These are phyloP conservation scores for Auricularia sp. DNA, from an alignment of 768 basidiomycete species.

Conservation along the genomic window DNA sequence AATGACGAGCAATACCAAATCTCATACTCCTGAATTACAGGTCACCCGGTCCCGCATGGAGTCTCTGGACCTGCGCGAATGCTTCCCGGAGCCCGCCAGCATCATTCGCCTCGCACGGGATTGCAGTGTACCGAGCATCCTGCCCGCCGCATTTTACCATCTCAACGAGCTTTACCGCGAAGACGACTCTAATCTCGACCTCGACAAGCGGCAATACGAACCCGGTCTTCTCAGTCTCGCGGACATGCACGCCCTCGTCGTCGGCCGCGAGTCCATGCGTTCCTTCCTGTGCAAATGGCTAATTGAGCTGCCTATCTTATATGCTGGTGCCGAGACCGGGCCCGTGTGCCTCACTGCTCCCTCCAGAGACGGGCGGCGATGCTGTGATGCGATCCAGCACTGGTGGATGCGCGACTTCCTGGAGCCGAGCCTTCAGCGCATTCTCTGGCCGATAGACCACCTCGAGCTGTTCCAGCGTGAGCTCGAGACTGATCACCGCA, in stretches of 20 bases:
- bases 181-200: not conserved
- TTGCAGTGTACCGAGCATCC: conserved; percentile 2
- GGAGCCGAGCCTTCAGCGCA: not conserved
- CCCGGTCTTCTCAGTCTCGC: not conserved
- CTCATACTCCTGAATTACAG: not conserved
- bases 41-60: not conserved
- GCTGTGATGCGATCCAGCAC: not conserved
- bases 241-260: not conserved
- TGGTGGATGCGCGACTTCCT: conserved; percentile 1
- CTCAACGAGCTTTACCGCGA: not conserved
- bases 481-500: not conserved
- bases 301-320: not conserved
- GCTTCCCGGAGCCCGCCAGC: not conserved
- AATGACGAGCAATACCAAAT: not conserved
- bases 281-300: not conserved
- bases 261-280: not conserved
- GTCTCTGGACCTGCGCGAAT: not conserved
- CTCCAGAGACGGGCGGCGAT: not conserved
- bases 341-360: not conserved
- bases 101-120: not conserved
- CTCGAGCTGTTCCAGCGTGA: not conserved
- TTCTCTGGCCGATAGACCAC: conserved; percentile 1
- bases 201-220: not conserved
- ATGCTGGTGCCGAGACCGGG: not conserved
- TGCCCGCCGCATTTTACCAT: conserved; percentile 7